Evolutionary conservation across 176 grass and related monocot species (phyloP).

Genomic region (Triticum dicoccoides): DNA sequence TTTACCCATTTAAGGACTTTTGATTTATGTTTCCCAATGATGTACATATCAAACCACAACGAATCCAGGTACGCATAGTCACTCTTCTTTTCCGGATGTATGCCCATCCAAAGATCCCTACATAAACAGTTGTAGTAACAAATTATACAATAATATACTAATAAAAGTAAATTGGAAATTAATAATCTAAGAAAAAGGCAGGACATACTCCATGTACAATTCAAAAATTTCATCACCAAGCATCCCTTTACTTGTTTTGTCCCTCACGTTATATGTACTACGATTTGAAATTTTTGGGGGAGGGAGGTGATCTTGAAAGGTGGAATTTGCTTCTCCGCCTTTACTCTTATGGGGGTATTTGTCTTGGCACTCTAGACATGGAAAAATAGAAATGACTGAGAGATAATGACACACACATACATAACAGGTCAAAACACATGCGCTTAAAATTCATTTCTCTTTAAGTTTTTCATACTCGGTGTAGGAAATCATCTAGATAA

Average conservation of each 20-base stretch:
- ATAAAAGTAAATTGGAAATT: not conserved
- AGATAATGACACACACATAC: not conserved
- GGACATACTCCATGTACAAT: conserved; percentile 77
- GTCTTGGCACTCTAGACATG: conserved; percentile 35
- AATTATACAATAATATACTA: not conserved
- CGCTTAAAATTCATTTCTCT: not conserved
- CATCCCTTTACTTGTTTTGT: conserved; percentile 42
- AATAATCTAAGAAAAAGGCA: not conserved
- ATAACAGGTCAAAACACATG: not conserved
- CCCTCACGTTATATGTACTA: conserved; percentile 26
- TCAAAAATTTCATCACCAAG: conserved; percentile 69
- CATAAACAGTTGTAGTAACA: conserved; percentile 17
- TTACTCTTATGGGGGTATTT: conserved; percentile 33
- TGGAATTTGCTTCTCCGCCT: conserved; percentile 27
- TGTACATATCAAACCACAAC: conserved; percentile 30
- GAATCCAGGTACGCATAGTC: conserved; percentile 62
- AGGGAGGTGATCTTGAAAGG: conserved; percentile 38
- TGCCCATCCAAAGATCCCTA: conserved; percentile 69
- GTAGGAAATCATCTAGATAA: not conserved
- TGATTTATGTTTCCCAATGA: conserved; percentile 22
- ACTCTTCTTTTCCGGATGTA: conserved; percentile 66
- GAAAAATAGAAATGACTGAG: conserved; percentile 8
- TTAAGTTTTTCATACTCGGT: not conserved
- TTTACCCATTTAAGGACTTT: conserved; percentile 91
- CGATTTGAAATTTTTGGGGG: conserved; percentile 23